Percentiles rank a stretch among this genome's conserved stretches.
phyloP scores from a whole-genome alignment of 2,329 filamentous ascomycete genomes.

The Fusarium clavum region DNA sequence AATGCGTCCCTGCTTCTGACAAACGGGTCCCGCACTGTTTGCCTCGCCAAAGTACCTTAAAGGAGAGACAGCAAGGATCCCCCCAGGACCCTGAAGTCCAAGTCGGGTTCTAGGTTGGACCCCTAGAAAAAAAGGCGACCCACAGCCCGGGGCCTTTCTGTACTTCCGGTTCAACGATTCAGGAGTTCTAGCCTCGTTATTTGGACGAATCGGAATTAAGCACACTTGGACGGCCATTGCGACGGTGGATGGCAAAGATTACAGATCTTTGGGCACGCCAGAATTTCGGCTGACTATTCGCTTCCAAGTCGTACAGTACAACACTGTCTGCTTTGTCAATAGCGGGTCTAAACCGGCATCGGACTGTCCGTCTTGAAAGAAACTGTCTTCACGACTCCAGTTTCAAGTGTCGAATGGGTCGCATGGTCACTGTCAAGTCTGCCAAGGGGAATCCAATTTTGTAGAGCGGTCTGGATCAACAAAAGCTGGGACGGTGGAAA shows the following conservation, averaged over 20 bases:
- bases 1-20: conserved; percentile 26
- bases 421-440: conserved; percentile 1
- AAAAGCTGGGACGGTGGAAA: conserved; percentile 5
- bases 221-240: neutral
- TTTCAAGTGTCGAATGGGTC: conserved; percentile 11
- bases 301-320: conserved; percentile 7
- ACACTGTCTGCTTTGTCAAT: conserved; percentile 15
- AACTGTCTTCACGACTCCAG: conserved; percentile 10
- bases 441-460: neutral
- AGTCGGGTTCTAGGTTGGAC: conserved; percentile 21
- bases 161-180: conserved; percentile 26
- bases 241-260: conserved; percentile 29
- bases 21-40: conserved; percentile 36
- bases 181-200: conserved; percentile 30
- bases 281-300: conserved; percentile 2
- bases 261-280: conserved; percentile 20
- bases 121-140: conserved; percentile 29
- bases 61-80: conserved; percentile 7
- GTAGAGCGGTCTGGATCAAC: conserved; percentile 18
- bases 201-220: conserved; percentile 35
- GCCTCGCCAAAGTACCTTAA: conserved; percentile 37
- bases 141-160: neutral
- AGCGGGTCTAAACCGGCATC: conserved; percentile 8
- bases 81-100: conserved; percentile 9
- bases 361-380: conserved; percentile 25